Base-by-base conservation (phyloP, 371 early-diverging fungal species). In the Mortierella sp. region DNA sequence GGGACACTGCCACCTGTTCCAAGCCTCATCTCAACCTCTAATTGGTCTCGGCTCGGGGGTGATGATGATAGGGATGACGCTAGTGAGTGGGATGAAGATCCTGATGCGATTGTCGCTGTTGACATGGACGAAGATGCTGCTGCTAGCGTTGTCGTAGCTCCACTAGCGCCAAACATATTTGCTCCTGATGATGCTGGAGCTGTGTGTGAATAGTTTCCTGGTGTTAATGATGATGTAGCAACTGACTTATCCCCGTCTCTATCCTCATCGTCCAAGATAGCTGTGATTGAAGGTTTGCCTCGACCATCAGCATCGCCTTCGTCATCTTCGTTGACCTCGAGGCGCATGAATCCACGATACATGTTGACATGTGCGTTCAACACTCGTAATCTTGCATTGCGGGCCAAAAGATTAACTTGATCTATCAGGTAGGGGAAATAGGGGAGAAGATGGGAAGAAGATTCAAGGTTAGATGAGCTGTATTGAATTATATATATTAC, bases 261-360 rank as follows among this genome's bases (percentile, higher is more conserved):
- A 3, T 62, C 58, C 3, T 69, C 76, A 26, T 75, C 80, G n/a
- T 68, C 68, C 58, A 52, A 1, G 22, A 80, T 65, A 26, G 75
- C 57, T 20, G 70, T 80, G 59, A 75, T 75, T 2, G 75, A 80
- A 10, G 80, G 72, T n/a, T 35, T 68, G 26, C 37, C 60, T 59
- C 10, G 6, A 35, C 28, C 72, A 24, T 45, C 22, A 3, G 32
- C 72, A 24, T 35, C 22, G 11, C 40, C 37, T 5, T 68, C 75
- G 1, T 74, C 72, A 6, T 75, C 80, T 37, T 81, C 81, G 30
- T 81, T 57, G 40, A 75, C 81, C 32, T 81, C 75, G 5, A 81
- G 76, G 12, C 81, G 75, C 81, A 81, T 81, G 57, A 81, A 81
- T 55, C 81, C 81, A 28, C 81, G 76, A 39, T 81, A 72, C 81